These are phyloP conservation scores for Boletales sp. DNA, from an alignment of 768 basidiomycete genomes.

Conservation along the genomic window DNA sequence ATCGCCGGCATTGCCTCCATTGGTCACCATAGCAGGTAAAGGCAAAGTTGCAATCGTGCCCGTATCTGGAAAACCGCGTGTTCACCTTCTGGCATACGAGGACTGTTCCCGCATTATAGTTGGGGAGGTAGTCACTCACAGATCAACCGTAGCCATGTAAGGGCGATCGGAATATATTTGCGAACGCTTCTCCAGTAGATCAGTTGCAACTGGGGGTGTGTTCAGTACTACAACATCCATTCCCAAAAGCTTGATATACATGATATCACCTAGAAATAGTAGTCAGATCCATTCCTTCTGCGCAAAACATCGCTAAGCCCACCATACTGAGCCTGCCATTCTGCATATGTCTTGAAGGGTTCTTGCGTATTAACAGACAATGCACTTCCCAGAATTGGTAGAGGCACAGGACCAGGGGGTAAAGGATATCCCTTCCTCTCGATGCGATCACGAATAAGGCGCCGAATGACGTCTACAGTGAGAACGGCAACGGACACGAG, in stretches of 20 bases:
- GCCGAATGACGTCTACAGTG: background rate
- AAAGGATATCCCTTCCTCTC: background rate
- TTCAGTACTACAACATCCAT: slow-evolving; percentile 43
- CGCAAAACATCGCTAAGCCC: background rate
- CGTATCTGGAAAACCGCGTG: background rate
- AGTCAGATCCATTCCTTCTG: background rate
- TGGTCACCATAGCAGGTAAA: slow-evolving; percentile 4
- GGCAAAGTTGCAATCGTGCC: slow-evolving; percentile 1
- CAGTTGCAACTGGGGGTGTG: slow-evolving; percentile 35
- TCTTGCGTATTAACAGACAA: background rate
- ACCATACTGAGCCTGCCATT: slow-evolving; percentile 7
- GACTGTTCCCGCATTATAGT: too few relatives aligned
- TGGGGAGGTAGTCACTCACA: background rate
- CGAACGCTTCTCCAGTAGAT: slow-evolving; percentile 45
- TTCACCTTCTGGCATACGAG: too few relatives aligned
- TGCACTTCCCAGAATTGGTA: background rate
- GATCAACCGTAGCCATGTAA: slow-evolving; percentile 4
- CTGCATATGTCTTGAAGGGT: slow-evolving; percentile 7
- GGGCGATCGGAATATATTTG: slow-evolving; percentile 50
- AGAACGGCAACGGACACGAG: background rate
- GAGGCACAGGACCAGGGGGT: slow-evolving; percentile 4
- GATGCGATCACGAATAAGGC: background rate
- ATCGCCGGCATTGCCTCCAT: slow-evolving; percentile 4
- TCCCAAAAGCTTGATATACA: slow-evolving; percentile 45
- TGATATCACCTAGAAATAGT: slow-evolving; percentile 34